Evolutionary conservation across 2,329 filamentous ascomycete genomes (phyloP), one percentile per base, ranked within the genome.

Genomic region (Dryadomyces sulphureus): DNA sequence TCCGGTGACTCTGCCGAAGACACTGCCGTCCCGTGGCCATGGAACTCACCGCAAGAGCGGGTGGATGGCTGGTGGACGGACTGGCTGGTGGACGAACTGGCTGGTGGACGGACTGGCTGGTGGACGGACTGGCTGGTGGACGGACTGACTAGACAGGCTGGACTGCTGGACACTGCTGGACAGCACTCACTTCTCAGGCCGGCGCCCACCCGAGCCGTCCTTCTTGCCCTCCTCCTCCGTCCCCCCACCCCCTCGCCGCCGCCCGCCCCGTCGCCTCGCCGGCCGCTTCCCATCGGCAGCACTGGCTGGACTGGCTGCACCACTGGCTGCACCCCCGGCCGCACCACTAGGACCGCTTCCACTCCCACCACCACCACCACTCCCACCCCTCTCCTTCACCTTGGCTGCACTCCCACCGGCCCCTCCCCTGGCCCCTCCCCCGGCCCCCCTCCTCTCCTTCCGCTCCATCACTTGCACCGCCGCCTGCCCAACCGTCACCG

Each of bases 401-500:
- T 16, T 20, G 19, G 17, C 14, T 19, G 16, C 17, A 7, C 6
- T 24, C 6, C 7, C 24, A 2, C n/a, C 20, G 21, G 5, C 38
- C 24, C 8, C 38, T 12, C 34, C 8, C 34, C 22, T 22, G 17
- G 21, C 44, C n/a, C 41, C 27, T 5, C 21, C 38, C 7, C 36
- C 42, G 14, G 21, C 44, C 7, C 42, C 30, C 16, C 32, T 40
- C 39, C 48, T 48, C 53, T 85, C 81, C 60, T 84, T 87, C 43
- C 83, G 75, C 64, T 94, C 89, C 21, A 94, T 66, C 1, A 96
- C 84, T 52, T 93, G 85, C 2, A 96, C 86, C 9, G 81, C 81
- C 7, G 85, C 88, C 59, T 93, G 84, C 0, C 83, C 89, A 11
- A 96, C 81, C 19, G 81, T 68, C 25, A 95, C 73, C 0, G 85